phyloP scores from a whole-genome alignment of 495 filamentous ascomycete genomes.

The Penicillium mononematosum region DNA sequence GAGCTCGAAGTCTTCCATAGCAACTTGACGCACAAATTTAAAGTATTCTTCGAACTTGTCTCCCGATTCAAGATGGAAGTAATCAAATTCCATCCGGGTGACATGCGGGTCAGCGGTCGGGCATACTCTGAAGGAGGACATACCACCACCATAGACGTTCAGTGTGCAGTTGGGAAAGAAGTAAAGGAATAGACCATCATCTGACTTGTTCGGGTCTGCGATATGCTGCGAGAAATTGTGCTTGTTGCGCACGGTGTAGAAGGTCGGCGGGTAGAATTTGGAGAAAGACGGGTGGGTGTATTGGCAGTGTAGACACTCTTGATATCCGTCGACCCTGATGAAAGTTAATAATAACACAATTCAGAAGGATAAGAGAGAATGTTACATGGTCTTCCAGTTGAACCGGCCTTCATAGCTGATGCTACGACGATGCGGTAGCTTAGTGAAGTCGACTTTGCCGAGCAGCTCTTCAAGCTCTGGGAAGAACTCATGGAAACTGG shows the following conservation, averaged over 20 bases:
- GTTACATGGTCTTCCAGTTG: constrained; percentile 65
- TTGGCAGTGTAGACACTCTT: constrained; percentile 63
- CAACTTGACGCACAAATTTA: constrained; percentile 60
- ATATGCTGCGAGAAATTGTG: constrained; percentile 59
- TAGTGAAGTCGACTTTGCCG: constrained; percentile 55
- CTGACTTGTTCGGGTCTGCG: constrained; percentile 54
- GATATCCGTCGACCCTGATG: constrained; percentile 57
- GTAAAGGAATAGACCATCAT: constrained; percentile 58
- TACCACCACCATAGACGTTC: constrained; percentile 61
- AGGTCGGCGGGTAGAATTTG: constrained; percentile 57
- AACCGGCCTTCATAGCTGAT: constrained; percentile 58
- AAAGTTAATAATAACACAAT: neutral
- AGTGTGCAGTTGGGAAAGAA: constrained; percentile 63
- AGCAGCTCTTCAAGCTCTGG: constrained; percentile 52
- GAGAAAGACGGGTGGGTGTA: constrained; percentile 63
- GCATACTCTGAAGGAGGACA: constrained; percentile 59
- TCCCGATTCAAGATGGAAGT: constrained; percentile 53
- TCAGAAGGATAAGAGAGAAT: neutral
- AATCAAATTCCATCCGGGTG: constrained; percentile 63
- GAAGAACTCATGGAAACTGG: constrained; percentile 57
- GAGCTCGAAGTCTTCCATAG: constrained; percentile 59
- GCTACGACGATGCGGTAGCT: constrained; percentile 53
- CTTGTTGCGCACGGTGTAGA: constrained; percentile 56
- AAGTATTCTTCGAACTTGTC: constrained; percentile 61
- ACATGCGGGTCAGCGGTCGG: constrained; percentile 53